Conservation (phyloP, 495 filamentous ascomycete genomes). For the Penicilliopsis zonata region DNA sequence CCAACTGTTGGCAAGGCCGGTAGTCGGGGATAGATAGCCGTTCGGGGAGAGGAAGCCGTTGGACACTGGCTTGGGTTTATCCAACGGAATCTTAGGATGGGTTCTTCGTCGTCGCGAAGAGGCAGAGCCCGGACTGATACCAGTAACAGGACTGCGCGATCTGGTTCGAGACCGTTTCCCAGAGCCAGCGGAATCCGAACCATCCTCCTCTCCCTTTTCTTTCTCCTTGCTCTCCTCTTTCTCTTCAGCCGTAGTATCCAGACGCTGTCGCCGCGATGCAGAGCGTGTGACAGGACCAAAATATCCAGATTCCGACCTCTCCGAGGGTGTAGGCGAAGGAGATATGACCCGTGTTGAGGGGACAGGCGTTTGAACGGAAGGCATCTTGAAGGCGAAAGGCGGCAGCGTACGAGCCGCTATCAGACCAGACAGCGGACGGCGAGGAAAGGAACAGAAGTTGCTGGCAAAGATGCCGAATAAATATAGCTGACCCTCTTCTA, state of each 20-base stretch:
- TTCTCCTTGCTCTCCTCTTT: constrained; percentile 10
- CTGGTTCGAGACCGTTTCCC: constrained; percentile 27
- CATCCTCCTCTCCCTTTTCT: constrained; percentile 14
- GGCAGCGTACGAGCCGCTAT: constrained; percentile 32
- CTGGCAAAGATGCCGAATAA: constrained; percentile 14
- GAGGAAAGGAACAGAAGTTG: constrained; percentile 10
- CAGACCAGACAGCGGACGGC: constrained; percentile 39
- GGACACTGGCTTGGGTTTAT: constrained; percentile 20
- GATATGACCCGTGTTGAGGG: constrained; percentile 61
- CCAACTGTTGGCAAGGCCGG: constrained; percentile 37
- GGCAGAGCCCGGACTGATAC: constrained; percentile 6
- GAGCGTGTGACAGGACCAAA: constrained; percentile 54
- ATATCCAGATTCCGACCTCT: constrained; percentile 38
- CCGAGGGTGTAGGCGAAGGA: constrained; percentile 54
- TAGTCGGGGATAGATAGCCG: constrained; percentile 59
- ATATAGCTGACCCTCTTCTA: constrained; percentile 6
- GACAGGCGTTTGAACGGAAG: constrained; percentile 29
- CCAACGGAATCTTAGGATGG: constrained; percentile 30
- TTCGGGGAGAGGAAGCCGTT: constrained; percentile 38
- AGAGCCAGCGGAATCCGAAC: constrained; percentile 22
- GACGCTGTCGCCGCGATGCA: constrained; percentile 39
- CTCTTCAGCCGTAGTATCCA: constrained; percentile 30
- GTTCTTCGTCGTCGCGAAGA: constrained; percentile 30
- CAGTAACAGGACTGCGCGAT: constrained; percentile 12
- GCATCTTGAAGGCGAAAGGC: constrained; percentile 38